Conservation (phyloP, 1,284 basidiomycete species). For the Boletellus deceptivus region DNA sequence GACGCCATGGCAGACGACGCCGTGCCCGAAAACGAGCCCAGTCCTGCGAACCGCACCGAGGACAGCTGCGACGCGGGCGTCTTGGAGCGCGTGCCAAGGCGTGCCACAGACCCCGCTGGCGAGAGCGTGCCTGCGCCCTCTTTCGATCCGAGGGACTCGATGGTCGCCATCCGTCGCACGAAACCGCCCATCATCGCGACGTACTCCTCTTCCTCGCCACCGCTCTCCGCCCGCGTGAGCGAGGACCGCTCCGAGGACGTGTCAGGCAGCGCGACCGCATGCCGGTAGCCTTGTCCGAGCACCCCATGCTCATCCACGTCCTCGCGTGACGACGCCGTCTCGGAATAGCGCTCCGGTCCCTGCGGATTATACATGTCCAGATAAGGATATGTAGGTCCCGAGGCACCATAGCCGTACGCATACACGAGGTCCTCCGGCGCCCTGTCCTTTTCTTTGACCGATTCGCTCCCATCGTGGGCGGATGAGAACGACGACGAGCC, state of each 20-base stretch:
- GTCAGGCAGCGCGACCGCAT: constrained; percentile 4
- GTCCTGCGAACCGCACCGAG: constrained; percentile 22
- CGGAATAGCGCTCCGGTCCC: background rate
- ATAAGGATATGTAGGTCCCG: constrained; percentile 30
- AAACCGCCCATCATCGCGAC: constrained; percentile 58
- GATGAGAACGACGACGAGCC: constrained; percentile 5
- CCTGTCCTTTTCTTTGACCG: constrained; percentile 11
- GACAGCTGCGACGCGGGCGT: constrained; percentile 25
- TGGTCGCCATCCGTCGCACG: constrained; percentile 74
- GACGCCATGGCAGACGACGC: background rate
- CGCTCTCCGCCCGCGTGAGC: constrained; percentile 23
- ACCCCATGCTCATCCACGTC: constrained; percentile 4
- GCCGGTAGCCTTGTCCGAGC: constrained; percentile 4
- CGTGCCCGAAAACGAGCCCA: background rate
- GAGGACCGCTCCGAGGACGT: constrained; percentile 18
- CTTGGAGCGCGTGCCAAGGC: constrained; percentile 17
- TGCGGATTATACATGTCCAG: constrained; percentile 32
- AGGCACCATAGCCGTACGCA: constrained; percentile 29
- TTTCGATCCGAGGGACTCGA: constrained; percentile 66
- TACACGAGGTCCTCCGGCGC: constrained; percentile 13
- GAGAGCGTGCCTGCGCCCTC: constrained; percentile 33
- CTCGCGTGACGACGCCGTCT: constrained; percentile 7
- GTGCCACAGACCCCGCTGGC: constrained; percentile 19
- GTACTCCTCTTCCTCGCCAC: constrained; percentile 45
- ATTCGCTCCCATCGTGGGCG: constrained; percentile 14